Percentiles rank a stretch among this genome's conserved stretches.
These are phyloP conservation scores for Borealophlyctis nickersoniae DNA, from an alignment of 192 early-diverging fungal species.

Conservation along the genomic window DNA sequence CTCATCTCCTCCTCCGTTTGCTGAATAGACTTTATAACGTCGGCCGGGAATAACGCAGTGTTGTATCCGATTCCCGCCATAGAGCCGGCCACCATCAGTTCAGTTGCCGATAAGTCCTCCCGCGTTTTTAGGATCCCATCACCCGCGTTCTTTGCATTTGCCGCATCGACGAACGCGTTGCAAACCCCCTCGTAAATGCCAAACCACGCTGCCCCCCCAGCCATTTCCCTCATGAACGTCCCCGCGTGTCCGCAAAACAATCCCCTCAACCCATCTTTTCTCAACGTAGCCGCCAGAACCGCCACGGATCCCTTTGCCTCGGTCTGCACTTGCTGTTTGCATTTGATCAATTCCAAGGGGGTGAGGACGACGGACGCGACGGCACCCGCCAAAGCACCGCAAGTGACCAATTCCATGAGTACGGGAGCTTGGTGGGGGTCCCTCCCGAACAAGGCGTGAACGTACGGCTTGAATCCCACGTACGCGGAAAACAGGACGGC, in stretches of 20 bases:
- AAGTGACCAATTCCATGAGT: constrained; percentile 63
- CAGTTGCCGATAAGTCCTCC: constrained; percentile 60
- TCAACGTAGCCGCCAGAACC: constrained; percentile 51
- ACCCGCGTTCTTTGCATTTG: not conserved
- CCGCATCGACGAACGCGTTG: constrained; percentile 41
- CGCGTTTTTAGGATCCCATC: constrained; percentile 55
- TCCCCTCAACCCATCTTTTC: constrained; percentile 56
- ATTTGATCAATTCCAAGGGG: constrained; percentile 92
- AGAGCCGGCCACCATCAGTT: constrained; percentile 83
- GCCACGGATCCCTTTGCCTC: constrained; percentile 39
- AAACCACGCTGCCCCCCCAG: constrained; percentile 92
- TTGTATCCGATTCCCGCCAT: constrained; percentile 71
- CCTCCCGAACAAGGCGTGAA: constrained; percentile 43
- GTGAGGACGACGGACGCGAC: constrained; percentile 84
- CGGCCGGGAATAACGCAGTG: constrained; percentile 78
- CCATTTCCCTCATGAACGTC: constrained; percentile 82
- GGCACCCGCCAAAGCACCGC: constrained; percentile 79
- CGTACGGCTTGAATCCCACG: constrained; percentile 70
- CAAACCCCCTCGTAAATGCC: constrained; percentile 84
- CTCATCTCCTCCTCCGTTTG: constrained; percentile 59
- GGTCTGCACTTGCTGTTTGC: constrained; percentile 82
- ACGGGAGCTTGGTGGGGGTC: constrained; percentile 15
- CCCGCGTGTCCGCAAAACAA: constrained; percentile 76
- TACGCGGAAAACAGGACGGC: constrained; percentile 84
- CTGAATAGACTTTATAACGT: constrained; percentile 89